Conservation (phyloP, 2,329 filamentous ascomycete species). For the Cytospora piceicola region DNA sequence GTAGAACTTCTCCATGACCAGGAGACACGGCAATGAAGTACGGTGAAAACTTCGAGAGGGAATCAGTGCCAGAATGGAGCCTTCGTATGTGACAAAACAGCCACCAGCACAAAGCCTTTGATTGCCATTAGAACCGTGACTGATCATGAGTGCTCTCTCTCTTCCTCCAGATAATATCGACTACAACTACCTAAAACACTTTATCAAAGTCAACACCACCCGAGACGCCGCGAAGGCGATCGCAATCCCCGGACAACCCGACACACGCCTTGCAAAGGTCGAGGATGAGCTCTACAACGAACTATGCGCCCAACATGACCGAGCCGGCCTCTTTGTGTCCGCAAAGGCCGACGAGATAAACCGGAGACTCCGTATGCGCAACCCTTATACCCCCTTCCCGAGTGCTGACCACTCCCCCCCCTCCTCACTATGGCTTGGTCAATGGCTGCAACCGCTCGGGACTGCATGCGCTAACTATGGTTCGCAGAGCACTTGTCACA, state of each 20-base stretch:
- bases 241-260: slow-evolving; percentile 72
- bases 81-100: slow-evolving; percentile 58
- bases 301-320: slow-evolving; percentile 74
- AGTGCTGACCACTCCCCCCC: no score
- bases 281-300: slow-evolving; percentile 73
- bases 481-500: slow-evolving; percentile 52
- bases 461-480: neutral
- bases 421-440: slow-evolving; percentile 12
- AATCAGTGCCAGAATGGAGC: slow-evolving; percentile 82
- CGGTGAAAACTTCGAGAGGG: slow-evolving; percentile 71
- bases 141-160: slow-evolving; percentile 23
- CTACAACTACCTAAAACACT: slow-evolving; percentile 83
- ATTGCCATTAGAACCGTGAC: slow-evolving; percentile 20
- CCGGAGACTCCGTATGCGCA: slow-evolving; percentile 64
- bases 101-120: neutral
- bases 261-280: slow-evolving; percentile 63
- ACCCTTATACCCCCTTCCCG: neutral
- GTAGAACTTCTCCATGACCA: slow-evolving; percentile 3
- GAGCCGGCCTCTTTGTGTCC: slow-evolving; percentile 76
- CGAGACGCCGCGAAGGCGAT: slow-evolving; percentile 70
- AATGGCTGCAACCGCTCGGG: neutral
- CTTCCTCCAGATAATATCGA: slow-evolving; percentile 75
- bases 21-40: slow-evolving; percentile 65
- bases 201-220: slow-evolving; percentile 81
- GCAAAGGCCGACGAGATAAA: slow-evolving; percentile 81